Evolutionary conservation across 2,329 filamentous ascomycete genomes (phyloP).

Genomic region (Gnomoniopsis smithogilvyi): DNA sequence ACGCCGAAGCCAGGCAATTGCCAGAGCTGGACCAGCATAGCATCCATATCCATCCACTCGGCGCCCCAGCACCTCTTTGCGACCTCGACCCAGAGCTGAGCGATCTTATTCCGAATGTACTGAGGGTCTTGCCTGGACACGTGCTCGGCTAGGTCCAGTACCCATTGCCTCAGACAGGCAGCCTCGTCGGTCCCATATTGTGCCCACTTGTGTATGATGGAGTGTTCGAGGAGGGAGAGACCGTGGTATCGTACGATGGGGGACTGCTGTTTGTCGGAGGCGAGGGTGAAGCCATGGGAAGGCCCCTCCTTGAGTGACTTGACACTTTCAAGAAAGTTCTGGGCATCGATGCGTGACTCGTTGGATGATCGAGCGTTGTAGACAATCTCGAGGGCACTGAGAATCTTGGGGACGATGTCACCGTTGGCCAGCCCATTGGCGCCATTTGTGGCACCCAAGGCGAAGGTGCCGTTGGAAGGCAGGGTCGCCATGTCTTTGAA

Average conservation of each 20-base stretch:
- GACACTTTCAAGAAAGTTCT: constrained; percentile 79
- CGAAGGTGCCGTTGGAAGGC: constrained; percentile 14
- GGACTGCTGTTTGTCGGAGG: constrained; percentile 69
- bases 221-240: constrained; percentile 85
- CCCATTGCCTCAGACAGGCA: constrained; percentile 67
- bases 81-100: constrained; percentile 90
- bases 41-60: constrained; percentile 94
- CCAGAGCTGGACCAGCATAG: constrained; percentile 79
- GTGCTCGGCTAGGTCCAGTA: constrained; percentile 72
- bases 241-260: constrained; percentile 90
- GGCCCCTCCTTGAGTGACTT: constrained; percentile 79
- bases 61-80: constrained; percentile 91
- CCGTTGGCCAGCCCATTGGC: constrained; percentile 30
- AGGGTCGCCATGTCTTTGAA: constrained; percentile 13
- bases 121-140: constrained; percentile 68
- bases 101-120: constrained; percentile 90
- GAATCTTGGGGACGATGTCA: constrained; percentile 63
- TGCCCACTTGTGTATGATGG: constrained; percentile 81
- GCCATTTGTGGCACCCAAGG: constrained; percentile 18
- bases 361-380: constrained; percentile 81
- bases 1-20: constrained; percentile 59
- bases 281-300: constrained; percentile 79
- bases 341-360: constrained; percentile 75
- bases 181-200: constrained; percentile 69
- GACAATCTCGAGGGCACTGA: constrained; percentile 82